Evolutionary conservation across 345 rosid species (phyloP).

Genomic region (Eucalyptus regnans): DNA sequence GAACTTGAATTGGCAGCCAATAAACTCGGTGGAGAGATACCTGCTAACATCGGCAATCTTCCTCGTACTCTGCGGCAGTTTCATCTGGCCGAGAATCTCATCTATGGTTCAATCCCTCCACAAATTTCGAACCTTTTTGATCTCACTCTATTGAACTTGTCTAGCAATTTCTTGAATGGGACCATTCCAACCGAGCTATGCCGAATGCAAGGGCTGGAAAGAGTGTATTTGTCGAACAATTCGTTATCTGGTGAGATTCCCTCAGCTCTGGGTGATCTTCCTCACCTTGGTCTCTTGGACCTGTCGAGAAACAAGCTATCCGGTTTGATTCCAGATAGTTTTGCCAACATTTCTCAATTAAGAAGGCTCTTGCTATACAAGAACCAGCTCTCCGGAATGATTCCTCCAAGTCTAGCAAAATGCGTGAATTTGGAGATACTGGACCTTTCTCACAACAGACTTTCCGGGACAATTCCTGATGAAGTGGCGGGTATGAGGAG

Average conservation of each 20-base stretch:
- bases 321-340: constrained; percentile 69
- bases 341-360: constrained; percentile 63
- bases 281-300: constrained; percentile 76
- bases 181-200: constrained; percentile 58
- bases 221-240: constrained; percentile 70
- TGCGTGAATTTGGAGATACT: constrained; percentile 75
- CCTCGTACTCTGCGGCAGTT: constrained; percentile 49
- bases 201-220: constrained; percentile 56
- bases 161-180: constrained; percentile 69
- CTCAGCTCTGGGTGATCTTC: constrained; percentile 45
- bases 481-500: constrained; percentile 63
- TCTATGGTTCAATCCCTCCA: constrained; percentile 68
- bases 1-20: constrained; percentile 83
- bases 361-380: constrained; percentile 48
- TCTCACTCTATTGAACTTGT: constrained; percentile 70
- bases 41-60: constrained; percentile 55
- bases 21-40: constrained; percentile 50
- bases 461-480: constrained; percentile 55
- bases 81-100: constrained; percentile 66
- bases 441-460: constrained; percentile 65
- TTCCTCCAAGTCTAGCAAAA: constrained; percentile 60
- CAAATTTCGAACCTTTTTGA: constrained; percentile 61
- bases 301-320: constrained; percentile 75
- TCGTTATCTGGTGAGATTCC: constrained; percentile 72
- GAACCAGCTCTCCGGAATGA: constrained; percentile 63